Conservation (phyloP, 192 early-diverging fungal genomes). For the Coemansia furcata region DNA sequence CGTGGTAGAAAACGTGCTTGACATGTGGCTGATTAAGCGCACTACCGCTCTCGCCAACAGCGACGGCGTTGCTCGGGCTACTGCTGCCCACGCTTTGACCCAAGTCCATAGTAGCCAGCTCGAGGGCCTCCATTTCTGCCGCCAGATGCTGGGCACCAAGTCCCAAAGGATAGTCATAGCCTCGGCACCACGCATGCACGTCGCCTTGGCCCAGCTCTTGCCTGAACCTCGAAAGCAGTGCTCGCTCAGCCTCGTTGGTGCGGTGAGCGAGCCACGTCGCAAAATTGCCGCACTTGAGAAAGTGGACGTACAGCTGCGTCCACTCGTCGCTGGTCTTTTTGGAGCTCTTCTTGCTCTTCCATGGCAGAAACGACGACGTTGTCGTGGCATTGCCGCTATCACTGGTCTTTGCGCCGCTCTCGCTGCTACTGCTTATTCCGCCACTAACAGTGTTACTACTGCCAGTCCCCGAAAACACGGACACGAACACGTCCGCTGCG, state of each 20-base stretch:
- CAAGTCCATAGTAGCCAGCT: conserved; percentile 50
- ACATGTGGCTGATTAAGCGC: conserved; percentile 26
- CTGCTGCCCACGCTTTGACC: conserved; percentile 17
- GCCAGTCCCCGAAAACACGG: conserved; percentile 40
- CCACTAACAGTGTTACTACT: not conserved
- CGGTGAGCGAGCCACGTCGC: conserved; percentile 89
- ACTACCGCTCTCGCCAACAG: not conserved
- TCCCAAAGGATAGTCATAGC: conserved; percentile 44
- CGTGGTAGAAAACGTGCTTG: conserved; percentile 50
- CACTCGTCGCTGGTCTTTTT: conserved; percentile 64
- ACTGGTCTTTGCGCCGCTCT: not conserved
- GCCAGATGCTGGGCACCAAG: conserved; percentile 42
- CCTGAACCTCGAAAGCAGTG: conserved; percentile 74
- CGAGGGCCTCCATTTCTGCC: conserved; percentile 44
- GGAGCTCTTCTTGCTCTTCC: conserved; percentile 35
- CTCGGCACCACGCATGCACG: conserved; percentile 50
- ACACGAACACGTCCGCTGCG: conserved; percentile 38
- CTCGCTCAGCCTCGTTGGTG: conserved; percentile 75
- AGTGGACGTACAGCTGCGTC: conserved; percentile 74
- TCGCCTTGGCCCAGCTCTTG: conserved; percentile 62
- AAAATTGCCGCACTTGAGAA: conserved; percentile 93
- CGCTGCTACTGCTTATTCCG: conserved; percentile 5
- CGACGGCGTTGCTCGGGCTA: not conserved
- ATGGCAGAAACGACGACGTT: conserved; percentile 19
- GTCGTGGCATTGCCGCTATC: not conserved